These are phyloP conservation scores for Groenewaldozyma auringiensis DNA, from an alignment of 1,139 yeast species.

Conservation along the genomic window DNA sequence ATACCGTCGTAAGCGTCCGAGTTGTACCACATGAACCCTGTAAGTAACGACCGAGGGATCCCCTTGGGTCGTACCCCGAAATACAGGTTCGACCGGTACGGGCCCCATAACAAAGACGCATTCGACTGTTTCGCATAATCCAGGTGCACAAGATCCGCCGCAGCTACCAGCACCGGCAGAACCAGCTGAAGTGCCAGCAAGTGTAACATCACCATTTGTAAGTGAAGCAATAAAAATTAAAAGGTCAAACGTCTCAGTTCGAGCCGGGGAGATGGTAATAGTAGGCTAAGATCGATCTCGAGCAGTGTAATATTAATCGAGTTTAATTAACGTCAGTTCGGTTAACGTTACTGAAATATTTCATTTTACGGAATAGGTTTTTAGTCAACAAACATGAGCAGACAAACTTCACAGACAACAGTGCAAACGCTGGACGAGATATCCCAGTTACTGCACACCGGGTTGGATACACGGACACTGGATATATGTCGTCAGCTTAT, in stretches of 20 bases:
- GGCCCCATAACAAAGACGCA: slow-evolving; percentile 73
- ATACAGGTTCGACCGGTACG: slow-evolving; percentile 81
- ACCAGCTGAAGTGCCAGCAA: background rate
- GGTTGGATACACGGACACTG: slow-evolving; percentile 22
- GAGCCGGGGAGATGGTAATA: no score
- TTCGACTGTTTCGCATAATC: slow-evolving; percentile 32
- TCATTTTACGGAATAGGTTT: no score
- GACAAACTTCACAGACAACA: no score
- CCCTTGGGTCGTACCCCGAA: slow-evolving; percentile 68
- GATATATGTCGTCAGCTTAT: slow-evolving; percentile 22
- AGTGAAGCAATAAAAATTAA: no score
- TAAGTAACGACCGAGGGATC: slow-evolving; percentile 62
- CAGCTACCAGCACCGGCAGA: background rate
- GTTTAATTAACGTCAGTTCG: no score
- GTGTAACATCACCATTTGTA: background rate
- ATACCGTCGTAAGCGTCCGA: slow-evolving; percentile 53
- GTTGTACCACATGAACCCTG: slow-evolving; percentile 90
- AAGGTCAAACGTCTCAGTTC: no score
- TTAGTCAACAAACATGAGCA: no score
- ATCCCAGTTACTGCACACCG: slow-evolving; percentile 26
- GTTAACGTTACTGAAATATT: no score
- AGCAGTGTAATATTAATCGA: no score
- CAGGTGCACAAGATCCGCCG: slow-evolving; percentile 12
- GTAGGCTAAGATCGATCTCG: no score
- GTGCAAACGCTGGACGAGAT: slow-evolving; percentile 27